Base-by-base conservation (phyloP, 345 rosid species). In the Pelargonium nanum region DNA sequence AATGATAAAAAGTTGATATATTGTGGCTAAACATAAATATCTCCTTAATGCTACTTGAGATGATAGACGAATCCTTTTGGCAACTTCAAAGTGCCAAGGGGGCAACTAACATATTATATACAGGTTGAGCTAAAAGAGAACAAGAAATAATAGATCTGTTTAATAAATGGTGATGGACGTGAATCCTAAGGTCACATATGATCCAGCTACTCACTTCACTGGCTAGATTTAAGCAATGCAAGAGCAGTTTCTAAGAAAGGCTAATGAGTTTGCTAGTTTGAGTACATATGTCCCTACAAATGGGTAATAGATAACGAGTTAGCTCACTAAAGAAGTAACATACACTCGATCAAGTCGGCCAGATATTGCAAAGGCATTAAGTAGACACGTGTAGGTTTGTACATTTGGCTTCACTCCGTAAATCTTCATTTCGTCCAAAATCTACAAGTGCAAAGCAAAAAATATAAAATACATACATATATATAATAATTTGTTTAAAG, bases 271-370 rank as follows among this genome's bases (percentile, higher is more conserved):
- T 23, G 56, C 21, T 58, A 13, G 58, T 73, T 50, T 26, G 23
- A 60, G 44, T 16, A 44, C 9, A 53, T 26, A 61, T 54, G 60
- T 28, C 19, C 9, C 19, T 56, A 53, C 7, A n/a, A n/a, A n/a
- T n/a, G n/a, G n/a, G n/a, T n/a, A n/a, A n/a, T n/a, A n/a, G n/a
- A n/a, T n/a, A 28, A 8, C 52, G 57, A 63, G 30, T 48, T 19
- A n/a, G 24, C 65, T 16, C 45, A 66, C 13, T 70, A 65, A 70
- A 67, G 68, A 23, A 70, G 84, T 68, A 74, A 52, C 96, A 32
- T 93, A 93, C 97, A 83, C 96, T 68, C 73, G 83, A 75, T 93
- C 96, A 64, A 86, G 66, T 26, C 80, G 87, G 64, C 97, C 99
- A 75, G 80, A 84, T 32, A 81, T 89, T 20, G 99, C 99, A 65